Conservation (phyloP, 2,329 filamentous ascomycete species). For the Neofusicoccum sp. region DNA sequence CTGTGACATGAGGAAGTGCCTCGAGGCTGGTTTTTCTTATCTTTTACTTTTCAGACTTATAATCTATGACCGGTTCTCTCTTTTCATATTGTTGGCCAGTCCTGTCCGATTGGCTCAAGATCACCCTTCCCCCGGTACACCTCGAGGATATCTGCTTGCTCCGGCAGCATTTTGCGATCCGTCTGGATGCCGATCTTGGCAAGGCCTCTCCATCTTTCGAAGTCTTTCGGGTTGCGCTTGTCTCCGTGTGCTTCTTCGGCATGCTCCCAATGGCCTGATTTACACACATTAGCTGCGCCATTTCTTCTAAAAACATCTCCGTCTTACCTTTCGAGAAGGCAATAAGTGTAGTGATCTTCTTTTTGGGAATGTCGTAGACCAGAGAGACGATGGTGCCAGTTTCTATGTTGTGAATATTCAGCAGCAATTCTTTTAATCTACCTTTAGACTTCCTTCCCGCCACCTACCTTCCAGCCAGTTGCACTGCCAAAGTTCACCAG, state of each 20-base stretch:
- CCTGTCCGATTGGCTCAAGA: slow-evolving; percentile 49
- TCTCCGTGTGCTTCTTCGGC: slow-evolving; percentile 56
- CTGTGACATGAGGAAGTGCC: neutral
- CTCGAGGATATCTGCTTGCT: slow-evolving; percentile 57
- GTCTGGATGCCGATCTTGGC: slow-evolving; percentile 54
- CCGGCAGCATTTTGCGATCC: slow-evolving; percentile 55
- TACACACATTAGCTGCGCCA: neutral
- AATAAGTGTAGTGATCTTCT: slow-evolving; percentile 56
- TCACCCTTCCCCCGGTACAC: slow-evolving; percentile 54
- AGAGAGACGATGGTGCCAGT: slow-evolving; percentile 60
- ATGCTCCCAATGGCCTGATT: slow-evolving; percentile 54
- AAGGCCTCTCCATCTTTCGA: slow-evolving; percentile 55
- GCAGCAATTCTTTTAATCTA: neutral
- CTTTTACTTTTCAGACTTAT: neutral
- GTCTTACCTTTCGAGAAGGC: slow-evolving; percentile 52
- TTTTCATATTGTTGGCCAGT: slow-evolving; percentile 38
- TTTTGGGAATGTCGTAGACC: slow-evolving; percentile 57
- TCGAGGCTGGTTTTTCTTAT: neutral
- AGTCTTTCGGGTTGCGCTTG: slow-evolving; percentile 55
- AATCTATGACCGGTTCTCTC: neutral
- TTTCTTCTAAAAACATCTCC: no score
- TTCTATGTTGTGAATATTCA: slow-evolving; percentile 37
- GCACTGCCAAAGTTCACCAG: slow-evolving; percentile 62
- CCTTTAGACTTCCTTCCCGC: neutral
- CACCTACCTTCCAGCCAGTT: slow-evolving; percentile 56